Percentiles rank a stretch among this genome's conserved stretches.
phyloP scores from a whole-genome alignment of 2,329 filamentous ascomycete species.

The Calonectria hawksworthii region DNA sequence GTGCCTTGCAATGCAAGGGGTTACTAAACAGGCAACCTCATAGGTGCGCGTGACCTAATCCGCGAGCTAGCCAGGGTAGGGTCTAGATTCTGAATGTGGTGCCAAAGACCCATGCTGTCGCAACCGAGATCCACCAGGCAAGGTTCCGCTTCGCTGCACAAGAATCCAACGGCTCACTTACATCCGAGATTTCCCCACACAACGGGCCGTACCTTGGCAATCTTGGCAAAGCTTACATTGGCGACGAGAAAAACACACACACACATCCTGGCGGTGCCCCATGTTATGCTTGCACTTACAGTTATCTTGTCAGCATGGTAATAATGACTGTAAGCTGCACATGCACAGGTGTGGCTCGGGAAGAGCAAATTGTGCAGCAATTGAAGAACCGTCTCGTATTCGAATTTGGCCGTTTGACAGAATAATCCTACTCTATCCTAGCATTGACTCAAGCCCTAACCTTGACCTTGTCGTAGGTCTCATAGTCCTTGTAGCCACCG shows the following conservation, averaged over 20 bases:
- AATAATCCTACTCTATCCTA: not conserved
- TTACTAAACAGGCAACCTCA: not conserved
- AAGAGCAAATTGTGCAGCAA: not conserved
- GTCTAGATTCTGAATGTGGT: not conserved
- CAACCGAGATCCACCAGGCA: not conserved
- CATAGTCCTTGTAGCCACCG: not conserved
- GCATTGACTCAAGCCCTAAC: not conserved
- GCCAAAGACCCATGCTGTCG: not conserved
- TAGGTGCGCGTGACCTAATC: not conserved
- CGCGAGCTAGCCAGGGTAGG: too few relatives aligned
- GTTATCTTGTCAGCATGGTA: not conserved
- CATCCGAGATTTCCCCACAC: not conserved
- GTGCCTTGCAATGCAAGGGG: not conserved
- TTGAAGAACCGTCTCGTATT: too few relatives aligned
- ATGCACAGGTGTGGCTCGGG: too few relatives aligned
- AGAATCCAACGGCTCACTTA: not conserved
- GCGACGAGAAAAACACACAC: too few relatives aligned
- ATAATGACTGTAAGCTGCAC: too few relatives aligned
- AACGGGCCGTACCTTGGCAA: not conserved
- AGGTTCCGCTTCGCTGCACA: not conserved
- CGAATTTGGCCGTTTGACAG: not conserved
- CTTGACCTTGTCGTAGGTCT: not conserved
- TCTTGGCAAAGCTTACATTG: not conserved
- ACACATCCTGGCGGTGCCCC: too few relatives aligned
- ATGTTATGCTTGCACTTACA: not conserved